phyloP scores from a whole-genome alignment of 768 basidiomycete species.

The Pisolithus orientalis region DNA sequence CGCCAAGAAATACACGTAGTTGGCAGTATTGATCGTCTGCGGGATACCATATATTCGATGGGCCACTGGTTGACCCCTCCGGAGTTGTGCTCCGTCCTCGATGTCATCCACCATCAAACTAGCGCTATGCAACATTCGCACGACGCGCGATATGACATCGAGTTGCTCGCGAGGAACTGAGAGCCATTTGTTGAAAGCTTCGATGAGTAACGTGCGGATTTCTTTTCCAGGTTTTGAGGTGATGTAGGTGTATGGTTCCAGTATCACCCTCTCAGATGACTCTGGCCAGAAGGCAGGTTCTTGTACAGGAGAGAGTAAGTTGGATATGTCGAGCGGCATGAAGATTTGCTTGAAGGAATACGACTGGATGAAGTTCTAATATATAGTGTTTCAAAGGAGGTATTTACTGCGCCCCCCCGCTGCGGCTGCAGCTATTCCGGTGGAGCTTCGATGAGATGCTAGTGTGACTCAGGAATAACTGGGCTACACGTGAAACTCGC shows the following conservation, averaged over 20 bases:
- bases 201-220: constrained; percentile 79
- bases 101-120: constrained; percentile 96
- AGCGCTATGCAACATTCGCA: constrained; percentile 92
- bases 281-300: constrained; percentile 30
- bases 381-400: too few relatives aligned
- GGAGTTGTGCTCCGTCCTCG: constrained; percentile 83
- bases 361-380: too few relatives aligned
- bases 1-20: constrained; percentile 94
- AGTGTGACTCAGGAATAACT: too few relatives aligned
- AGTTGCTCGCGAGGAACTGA: constrained; percentile 71
- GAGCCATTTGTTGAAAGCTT: constrained; percentile 92
- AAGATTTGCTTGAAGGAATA: neutral
- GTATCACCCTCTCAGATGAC: constrained; percentile 33
- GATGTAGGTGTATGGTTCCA: constrained; percentile 87
- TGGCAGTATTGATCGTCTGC: constrained; percentile 95
- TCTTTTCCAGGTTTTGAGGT: constrained; percentile 88
- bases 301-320: constrained; percentile 14
- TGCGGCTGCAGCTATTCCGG: too few relatives aligned
- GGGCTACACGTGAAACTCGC: too few relatives aligned
- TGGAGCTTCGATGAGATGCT: too few relatives aligned
- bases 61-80: constrained; percentile 80
- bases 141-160: constrained; percentile 66
- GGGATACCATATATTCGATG: constrained; percentile 97
- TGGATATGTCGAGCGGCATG: constrained; percentile 7
- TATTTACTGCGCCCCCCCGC: too few relatives aligned